Evolutionary conservation across 2,329 filamentous ascomycete species (phyloP), one percentile per base, ranked within the genome.

Genomic region (Pseudocercospora pini-densiflorae): DNA sequence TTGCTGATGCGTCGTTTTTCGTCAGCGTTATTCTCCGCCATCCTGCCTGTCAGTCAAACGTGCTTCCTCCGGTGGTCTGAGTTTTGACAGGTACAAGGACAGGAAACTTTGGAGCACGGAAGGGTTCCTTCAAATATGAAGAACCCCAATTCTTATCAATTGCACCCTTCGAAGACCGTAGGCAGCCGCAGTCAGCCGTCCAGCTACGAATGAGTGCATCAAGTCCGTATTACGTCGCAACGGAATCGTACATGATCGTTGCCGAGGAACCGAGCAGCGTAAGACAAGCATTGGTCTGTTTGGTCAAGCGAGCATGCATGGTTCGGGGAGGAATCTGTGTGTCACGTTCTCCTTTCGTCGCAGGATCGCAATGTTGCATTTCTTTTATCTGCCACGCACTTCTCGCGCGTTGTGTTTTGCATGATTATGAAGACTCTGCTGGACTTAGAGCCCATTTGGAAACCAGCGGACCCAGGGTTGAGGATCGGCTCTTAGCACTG

Each of bases 241-340:
- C 19, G 57, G 40, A 24, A 43, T 21, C 29, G 57, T 24, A 45
- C 29, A 14, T 24, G n/a, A 29, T 45, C 16, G 36, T 16, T 59
- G 57, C 57, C 57, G 57, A 59, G 57, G 57, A 29, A 10, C 51
- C 51, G 57, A 59, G 33, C 31, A 33, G 29, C n/a, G 57, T 59
- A 19, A 36, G 47, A 47, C 23, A 59, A 29, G 57, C 57, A 43
- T 55, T 55, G 24, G 21, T 21, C 19, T 33, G 27, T 14, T 31
- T 36, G 54, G 57, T 59, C 33, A 59, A 24, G 57, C 33, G 51
- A 55, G 51, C 16, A 55, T 9, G 51, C 24, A 53, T 29, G 16
- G 27, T 53, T 24, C 49, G 33, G 9, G 33, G 12, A 36, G 33
- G 33, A 36, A 36, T 36, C 33, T 36, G 12, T 14, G 10, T 14